Base-by-base conservation (phyloP, 2,329 filamentous ascomycete species). In the Fusarium humuli region DNA sequence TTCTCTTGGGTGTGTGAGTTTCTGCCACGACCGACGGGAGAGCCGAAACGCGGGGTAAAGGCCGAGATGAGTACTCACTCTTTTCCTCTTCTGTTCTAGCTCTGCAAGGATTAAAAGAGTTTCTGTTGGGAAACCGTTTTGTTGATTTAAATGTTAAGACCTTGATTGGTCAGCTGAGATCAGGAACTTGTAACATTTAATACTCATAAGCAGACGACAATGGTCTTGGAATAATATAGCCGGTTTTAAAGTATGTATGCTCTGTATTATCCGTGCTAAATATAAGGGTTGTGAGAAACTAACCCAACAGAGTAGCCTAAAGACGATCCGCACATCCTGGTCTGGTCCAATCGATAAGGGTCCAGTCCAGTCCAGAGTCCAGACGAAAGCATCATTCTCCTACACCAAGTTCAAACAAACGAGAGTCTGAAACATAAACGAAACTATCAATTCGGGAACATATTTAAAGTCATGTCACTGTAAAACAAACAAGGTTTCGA, bases 1-100 rank as follows among this genome's bases (percentile, higher is more conserved):
- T 37, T 63, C 45, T 45, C 23, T 40, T 48, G 46, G 63, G 23
- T 30, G 49, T 61, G 58, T n/a, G 58, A 61, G 54, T 47, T 57
- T 64, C 46, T 55, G 13, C 44, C 18, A 25, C 10, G 16, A 18
- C 46, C 40, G 27, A 50, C 30, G 29, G 47, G 45, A 55, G 18
- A 55, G 12, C 42, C 22, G 57, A 70, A 70, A 70, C 61, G 67
- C 61, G 67, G 67, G 67, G 67, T 70, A 70, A 45, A 40, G 14
- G 23, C 42, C 46, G 56, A 65, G 66, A 61, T 65, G 66, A 53
- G 45, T 53, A 70, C 58, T 41, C 53, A 53, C 45, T 52, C 67
- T 70, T 59, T 70, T 23, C 67, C 67, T 30, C 32, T 13, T 70
- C 55, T 6, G 67, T 30, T 20, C 48, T 70, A 70, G 67, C 11